These are phyloP conservation scores for Tuber aestivum DNA, from an alignment of 495 filamentous ascomycete genomes.

Conservation along the genomic window DNA sequence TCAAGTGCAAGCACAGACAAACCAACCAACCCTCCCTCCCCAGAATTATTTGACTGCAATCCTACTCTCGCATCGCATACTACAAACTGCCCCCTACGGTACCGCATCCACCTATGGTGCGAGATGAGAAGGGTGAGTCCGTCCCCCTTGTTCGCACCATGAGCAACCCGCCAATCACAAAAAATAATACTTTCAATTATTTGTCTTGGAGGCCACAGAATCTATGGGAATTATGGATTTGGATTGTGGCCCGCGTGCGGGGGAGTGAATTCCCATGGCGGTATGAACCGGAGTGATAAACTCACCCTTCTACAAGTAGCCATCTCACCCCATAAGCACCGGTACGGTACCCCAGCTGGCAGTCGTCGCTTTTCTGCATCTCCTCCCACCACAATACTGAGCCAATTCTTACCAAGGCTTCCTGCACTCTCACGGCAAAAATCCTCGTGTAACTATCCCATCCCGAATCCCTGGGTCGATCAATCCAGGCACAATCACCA, in stretches of 20 bases:
- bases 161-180: too few relatives aligned
- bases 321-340: too few relatives aligned
- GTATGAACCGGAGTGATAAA: neutral
- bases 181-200: too few relatives aligned
- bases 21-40: neutral
- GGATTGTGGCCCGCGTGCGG: too few relatives aligned
- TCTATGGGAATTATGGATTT: too few relatives aligned
- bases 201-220: too few relatives aligned
- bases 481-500: neutral
- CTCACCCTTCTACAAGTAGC: neutral
- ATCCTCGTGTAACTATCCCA: conserved; percentile 20
- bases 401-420: neutral
- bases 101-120: neutral
- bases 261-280: neutral
- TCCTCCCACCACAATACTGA: neutral
- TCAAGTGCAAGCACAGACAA: neutral
- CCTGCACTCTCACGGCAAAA: neutral
- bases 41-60: neutral
- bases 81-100: too few relatives aligned
- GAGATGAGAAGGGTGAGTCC: too few relatives aligned
- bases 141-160: too few relatives aligned
- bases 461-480: neutral
- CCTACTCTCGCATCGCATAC: neutral
- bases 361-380: neutral
- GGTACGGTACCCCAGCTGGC: neutral